phyloP scores from a whole-genome alignment of 306 rosid species.

The Vigna reflexopilosa region DNA sequence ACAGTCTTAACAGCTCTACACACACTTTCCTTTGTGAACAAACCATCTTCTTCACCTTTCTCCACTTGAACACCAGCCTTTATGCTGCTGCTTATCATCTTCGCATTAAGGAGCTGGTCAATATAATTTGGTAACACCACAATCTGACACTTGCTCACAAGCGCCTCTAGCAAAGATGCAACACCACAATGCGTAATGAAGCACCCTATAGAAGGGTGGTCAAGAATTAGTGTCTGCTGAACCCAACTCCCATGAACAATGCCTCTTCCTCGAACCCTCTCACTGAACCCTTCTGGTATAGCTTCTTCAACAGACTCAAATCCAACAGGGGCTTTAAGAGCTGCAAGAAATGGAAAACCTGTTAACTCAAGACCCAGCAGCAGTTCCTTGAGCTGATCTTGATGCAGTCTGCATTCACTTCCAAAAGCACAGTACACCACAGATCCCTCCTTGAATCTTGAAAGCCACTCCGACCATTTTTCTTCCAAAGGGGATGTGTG shows the following conservation, averaged over 20 bases:
- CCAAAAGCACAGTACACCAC: neutral
- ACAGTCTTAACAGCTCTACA: neutral
- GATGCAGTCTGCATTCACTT: neutral
- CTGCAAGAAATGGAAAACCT: slow-evolving; percentile 7
- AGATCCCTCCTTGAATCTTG: neutral
- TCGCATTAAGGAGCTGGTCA: neutral
- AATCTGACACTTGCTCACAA: neutral
- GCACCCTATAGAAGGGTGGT: neutral
- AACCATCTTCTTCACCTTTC: neutral
- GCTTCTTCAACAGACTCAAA: neutral
- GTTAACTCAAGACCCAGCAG: neutral
- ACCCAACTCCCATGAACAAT: slow-evolving; percentile 8
- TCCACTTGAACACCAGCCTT: neutral
- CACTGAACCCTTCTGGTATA: neutral
- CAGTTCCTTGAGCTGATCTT: neutral
- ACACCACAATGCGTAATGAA: neutral
- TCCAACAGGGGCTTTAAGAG: neutral
- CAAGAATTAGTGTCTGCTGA: slow-evolving; percentile 7
- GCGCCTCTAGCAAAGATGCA: neutral
- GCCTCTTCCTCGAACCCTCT: slow-evolving; percentile 2
- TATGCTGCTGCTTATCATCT: neutral
- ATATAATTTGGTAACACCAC: neutral
- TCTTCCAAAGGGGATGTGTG: neutral
- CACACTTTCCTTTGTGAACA: slow-evolving; percentile 3
- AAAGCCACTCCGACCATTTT: neutral